These are phyloP conservation scores for Yarrowia sp. DNA, from an alignment of 805 yeast species.

Conservation along the genomic window DNA sequence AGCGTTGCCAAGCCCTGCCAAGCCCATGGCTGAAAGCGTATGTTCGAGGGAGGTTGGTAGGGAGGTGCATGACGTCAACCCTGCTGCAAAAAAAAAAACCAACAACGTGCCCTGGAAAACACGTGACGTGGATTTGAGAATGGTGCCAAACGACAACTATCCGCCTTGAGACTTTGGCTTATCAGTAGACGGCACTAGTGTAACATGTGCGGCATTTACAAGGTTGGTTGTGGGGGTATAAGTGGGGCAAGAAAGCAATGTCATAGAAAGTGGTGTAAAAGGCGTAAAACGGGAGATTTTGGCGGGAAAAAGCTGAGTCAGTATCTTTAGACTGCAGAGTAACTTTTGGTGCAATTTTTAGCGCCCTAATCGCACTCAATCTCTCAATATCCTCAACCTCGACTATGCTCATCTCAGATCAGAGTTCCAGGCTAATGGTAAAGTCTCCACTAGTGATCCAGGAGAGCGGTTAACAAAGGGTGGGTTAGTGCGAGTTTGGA, in stretches of 20 bases:
- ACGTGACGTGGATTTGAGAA: too few relatives aligned
- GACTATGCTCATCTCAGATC: background rate
- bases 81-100: too few relatives aligned
- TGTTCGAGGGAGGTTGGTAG: background rate
- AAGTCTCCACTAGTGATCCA: background rate
- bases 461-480: background rate
- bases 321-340: too few relatives aligned
- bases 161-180: background rate
- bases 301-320: background rate
- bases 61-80: background rate
- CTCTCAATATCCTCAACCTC: too few relatives aligned
- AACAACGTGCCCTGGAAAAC: too few relatives aligned
- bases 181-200: background rate
- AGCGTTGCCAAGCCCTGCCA: slow-evolving; percentile 12
- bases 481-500: background rate
- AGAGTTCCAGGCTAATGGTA: background rate
- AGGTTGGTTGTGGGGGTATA: background rate
- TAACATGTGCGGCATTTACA: slow-evolving; percentile 1
- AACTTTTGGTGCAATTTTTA: too few relatives aligned
- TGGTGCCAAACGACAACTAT: too few relatives aligned
- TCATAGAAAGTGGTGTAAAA: too few relatives aligned
- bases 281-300: background rate
- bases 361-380: too few relatives aligned
- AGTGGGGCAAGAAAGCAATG: background rate
- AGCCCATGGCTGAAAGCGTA: background rate